phyloP scores from a whole-genome alignment of 140 eudicot species.

The Cichorium intybus region DNA sequence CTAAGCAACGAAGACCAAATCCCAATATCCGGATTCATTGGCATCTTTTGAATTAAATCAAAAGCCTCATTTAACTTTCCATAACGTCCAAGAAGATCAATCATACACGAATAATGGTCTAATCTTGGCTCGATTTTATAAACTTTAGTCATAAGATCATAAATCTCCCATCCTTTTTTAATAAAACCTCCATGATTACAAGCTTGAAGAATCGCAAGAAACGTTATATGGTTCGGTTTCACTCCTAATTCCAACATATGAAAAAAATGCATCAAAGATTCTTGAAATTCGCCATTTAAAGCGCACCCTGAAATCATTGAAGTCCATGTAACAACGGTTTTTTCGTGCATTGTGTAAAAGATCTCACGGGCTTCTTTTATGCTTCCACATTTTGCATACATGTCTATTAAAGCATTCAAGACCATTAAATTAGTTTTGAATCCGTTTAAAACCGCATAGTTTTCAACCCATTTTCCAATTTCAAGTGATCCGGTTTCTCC shows the following conservation, averaged over 20 bases:
- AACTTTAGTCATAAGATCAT: slow-evolving; percentile 44
- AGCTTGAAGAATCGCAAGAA: slow-evolving; percentile 78
- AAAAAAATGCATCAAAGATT: slow-evolving; percentile 47
- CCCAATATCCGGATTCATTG: slow-evolving; percentile 70
- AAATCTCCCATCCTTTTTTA: slow-evolving; percentile 56
- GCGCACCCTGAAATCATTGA: slow-evolving; percentile 66
- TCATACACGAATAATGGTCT: slow-evolving; percentile 76
- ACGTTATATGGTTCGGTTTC: slow-evolving; percentile 71
- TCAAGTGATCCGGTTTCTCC: slow-evolving; percentile 78
- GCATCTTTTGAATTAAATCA: slow-evolving; percentile 56
- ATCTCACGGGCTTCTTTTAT: slow-evolving; percentile 51
- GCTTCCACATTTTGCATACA: slow-evolving; percentile 87
- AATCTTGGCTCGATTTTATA: slow-evolving; percentile 42
- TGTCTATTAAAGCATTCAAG: slow-evolving; percentile 74
- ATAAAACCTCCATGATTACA: slow-evolving; percentile 79
- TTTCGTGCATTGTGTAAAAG: slow-evolving; percentile 48
- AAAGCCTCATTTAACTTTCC: slow-evolving; percentile 79
- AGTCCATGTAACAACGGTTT: slow-evolving; percentile 69
- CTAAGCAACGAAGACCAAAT: slow-evolving; percentile 77
- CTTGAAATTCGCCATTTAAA: slow-evolving; percentile 56
- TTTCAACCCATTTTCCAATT: slow-evolving; percentile 64
- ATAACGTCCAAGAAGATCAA: slow-evolving; percentile 78
- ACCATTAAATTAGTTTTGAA: slow-evolving; percentile 42
- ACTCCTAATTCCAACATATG: slow-evolving; percentile 50
- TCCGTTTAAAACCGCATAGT: slow-evolving; percentile 39